Percentiles rank a stretch among this genome's conserved stretches.
Evolutionary conservation across 2,329 filamentous ascomycete genomes (phyloP).

Genomic region (Beauveria sp.): DNA sequence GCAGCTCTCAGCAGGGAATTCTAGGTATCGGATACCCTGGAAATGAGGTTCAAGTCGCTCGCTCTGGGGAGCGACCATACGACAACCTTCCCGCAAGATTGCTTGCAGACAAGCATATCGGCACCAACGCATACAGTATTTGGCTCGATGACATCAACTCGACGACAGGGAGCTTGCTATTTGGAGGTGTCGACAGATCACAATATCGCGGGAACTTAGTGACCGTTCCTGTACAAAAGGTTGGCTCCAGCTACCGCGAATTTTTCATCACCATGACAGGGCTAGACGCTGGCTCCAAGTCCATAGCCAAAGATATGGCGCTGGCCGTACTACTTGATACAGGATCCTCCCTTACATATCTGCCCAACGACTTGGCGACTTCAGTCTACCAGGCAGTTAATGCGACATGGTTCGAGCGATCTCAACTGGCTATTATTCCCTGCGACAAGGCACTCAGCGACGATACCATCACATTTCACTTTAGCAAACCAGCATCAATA

Average conservation of each 20-base stretch:
- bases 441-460: constrained; percentile 41
- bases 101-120: constrained; percentile 51
- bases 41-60: constrained; percentile 69
- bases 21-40: constrained; percentile 74
- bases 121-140: constrained; percentile 63
- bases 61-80: constrained; percentile 48
- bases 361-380: constrained; percentile 48
- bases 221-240: constrained; percentile 58
- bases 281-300: constrained; percentile 36
- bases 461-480: constrained; percentile 42
- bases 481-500: constrained; percentile 43
- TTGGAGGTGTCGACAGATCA: constrained; percentile 64
- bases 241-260: constrained; percentile 45
- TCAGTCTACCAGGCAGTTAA: constrained; percentile 51
- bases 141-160: constrained; percentile 68
- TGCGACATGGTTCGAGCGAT: constrained; percentile 47
- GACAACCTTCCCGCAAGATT: constrained; percentile 62
- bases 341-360: constrained; percentile 59
- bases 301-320: constrained; percentile 40
- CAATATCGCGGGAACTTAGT: constrained; percentile 56
- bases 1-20: constrained; percentile 60
- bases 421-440: constrained; percentile 53
- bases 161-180: constrained; percentile 60
- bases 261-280: constrained; percentile 64
- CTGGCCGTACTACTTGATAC: constrained; percentile 64